Evolutionary conservation across 345 rosid genomes (phyloP).

Genomic region (Populus pruinosa): DNA sequence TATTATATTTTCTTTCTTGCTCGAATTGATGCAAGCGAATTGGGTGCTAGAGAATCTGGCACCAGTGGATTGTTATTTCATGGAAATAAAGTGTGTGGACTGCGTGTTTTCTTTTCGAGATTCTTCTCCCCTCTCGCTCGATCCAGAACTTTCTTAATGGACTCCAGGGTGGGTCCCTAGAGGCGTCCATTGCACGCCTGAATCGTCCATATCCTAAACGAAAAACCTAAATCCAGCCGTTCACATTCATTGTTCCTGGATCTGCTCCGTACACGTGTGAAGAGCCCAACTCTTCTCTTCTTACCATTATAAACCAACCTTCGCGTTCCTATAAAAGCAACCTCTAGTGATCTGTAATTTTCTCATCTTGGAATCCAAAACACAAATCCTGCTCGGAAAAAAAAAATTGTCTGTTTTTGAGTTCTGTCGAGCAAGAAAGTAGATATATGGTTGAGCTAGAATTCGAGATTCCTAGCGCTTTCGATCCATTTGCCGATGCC

Average conservation of each 20-base stretch:
- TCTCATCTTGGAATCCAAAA: too few relatives aligned
- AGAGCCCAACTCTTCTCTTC: too few relatives aligned
- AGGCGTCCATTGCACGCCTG: background rate
- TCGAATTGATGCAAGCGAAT: too few relatives aligned
- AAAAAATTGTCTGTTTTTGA: too few relatives aligned
- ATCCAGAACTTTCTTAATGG: background rate
- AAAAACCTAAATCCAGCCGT: background rate
- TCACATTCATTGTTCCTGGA: too few relatives aligned
- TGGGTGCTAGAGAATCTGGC: background rate
- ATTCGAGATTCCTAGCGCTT: constrained; percentile 53
- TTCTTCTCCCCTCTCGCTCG: background rate
- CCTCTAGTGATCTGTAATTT: too few relatives aligned
- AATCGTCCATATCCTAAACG: background rate
- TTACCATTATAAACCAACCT: too few relatives aligned
- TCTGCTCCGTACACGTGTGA: too few relatives aligned
- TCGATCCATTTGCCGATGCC: constrained; percentile 71
- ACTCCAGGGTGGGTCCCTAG: background rate
- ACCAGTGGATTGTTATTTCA: background rate
- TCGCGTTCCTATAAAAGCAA: too few relatives aligned
- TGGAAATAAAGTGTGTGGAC: too few relatives aligned
- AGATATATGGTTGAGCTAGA: constrained; percentile 76
- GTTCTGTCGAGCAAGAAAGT: constrained; percentile 15
- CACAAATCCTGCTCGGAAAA: too few relatives aligned
- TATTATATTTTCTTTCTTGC: too few relatives aligned
- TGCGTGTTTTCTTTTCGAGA: background rate